Percentiles rank a stretch among this genome's conserved stretches.
These are phyloP conservation scores for Nothophytophthora sp. DNA, from an alignment of 352 stramenopile genomes.

Conservation along the genomic window DNA sequence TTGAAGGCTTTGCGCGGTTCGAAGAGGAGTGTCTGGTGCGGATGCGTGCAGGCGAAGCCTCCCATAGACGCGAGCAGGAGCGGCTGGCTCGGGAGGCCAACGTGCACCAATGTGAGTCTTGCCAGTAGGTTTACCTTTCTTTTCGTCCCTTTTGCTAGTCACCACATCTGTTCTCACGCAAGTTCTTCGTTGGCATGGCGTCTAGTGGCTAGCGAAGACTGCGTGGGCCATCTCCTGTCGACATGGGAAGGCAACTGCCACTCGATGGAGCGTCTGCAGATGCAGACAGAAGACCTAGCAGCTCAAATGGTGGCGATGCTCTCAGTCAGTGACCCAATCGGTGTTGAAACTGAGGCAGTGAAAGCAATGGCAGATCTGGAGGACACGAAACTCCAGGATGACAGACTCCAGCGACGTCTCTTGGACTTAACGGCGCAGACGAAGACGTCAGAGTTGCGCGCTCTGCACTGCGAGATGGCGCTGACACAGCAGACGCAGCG, in stretches of 20 bases:
- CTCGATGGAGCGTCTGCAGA: slow-evolving; percentile 6
- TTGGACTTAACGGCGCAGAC: slow-evolving; percentile 32
- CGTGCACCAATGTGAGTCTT: slow-evolving; percentile 21
- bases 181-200: background rate
- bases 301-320: background rate
- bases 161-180: no score
- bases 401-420: slow-evolving; percentile 12
- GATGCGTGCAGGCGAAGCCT: slow-evolving; percentile 16
- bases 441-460: slow-evolving; percentile 44
- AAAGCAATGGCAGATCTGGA: background rate
- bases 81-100: slow-evolving; percentile 12
- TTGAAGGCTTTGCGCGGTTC: slow-evolving; percentile 19
- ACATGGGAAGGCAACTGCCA: slow-evolving; percentile 2
- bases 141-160: no score
- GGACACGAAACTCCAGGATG: slow-evolving; percentile 1
- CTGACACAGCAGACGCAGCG: slow-evolving; percentile 33
- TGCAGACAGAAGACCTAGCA: slow-evolving; percentile 5
- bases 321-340: background rate
- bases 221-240: slow-evolving; percentile 3
- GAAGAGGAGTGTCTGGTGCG: slow-evolving; percentile 32
- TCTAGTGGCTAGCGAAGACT: slow-evolving; percentile 22
- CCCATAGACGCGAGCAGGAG: slow-evolving; percentile 15
- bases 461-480: slow-evolving; percentile 37
- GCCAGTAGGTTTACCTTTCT: no score
- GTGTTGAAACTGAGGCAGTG: slow-evolving; percentile 1